A percentile compares a stretch with the other conserved stretches of the same genome.
Evolutionary conservation across 768 basidiomycete genomes (phyloP).

Genomic region (Amanita rimosa): DNA sequence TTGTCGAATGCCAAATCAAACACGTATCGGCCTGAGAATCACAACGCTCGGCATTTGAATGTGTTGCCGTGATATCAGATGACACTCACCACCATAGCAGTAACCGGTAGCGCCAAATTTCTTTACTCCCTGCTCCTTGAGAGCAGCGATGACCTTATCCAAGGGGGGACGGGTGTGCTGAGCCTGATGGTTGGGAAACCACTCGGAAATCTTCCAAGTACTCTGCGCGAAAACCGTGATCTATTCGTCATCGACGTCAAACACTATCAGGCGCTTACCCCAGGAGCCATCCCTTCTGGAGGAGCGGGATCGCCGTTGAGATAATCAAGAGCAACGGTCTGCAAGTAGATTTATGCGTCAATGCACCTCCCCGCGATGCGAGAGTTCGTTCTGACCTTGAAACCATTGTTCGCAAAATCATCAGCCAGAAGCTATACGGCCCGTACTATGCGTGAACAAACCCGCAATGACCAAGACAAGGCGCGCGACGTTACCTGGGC

Average conservation of each 20-base stretch:
- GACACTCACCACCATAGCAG: slow-evolving; percentile 50
- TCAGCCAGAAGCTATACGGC: slow-evolving; percentile 27
- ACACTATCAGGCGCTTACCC: background rate
- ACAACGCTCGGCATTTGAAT: too few relatives aligned
- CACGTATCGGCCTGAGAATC: slow-evolving; percentile 33
- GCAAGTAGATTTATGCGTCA: background rate
- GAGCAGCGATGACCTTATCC: slow-evolving; percentile 42
- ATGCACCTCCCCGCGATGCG: background rate
- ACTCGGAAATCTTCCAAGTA: slow-evolving; percentile 27
- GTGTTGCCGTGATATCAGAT: background rate
- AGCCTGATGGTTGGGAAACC: slow-evolving; percentile 31
- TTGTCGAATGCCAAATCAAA: slow-evolving; percentile 55
- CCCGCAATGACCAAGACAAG: too few relatives aligned
- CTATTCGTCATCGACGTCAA: background rate
- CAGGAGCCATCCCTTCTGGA: slow-evolving; percentile 22
- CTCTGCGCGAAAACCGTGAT: slow-evolving; percentile 8
- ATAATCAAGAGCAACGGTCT: slow-evolving; percentile 30
- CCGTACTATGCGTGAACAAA: background rate
- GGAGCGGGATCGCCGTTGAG: slow-evolving; percentile 31
- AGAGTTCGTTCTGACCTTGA: slow-evolving; percentile 17
- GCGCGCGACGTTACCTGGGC: slow-evolving; percentile 24
- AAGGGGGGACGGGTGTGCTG: slow-evolving; percentile 33
- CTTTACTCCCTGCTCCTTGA: slow-evolving; percentile 50
- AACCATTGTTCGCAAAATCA: slow-evolving; percentile 34
- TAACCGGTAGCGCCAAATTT: slow-evolving; percentile 52